These are phyloP conservation scores for Wickerhamomyces ciferrii DNA, from an alignment of 805 yeast species.

Conservation along the genomic window DNA sequence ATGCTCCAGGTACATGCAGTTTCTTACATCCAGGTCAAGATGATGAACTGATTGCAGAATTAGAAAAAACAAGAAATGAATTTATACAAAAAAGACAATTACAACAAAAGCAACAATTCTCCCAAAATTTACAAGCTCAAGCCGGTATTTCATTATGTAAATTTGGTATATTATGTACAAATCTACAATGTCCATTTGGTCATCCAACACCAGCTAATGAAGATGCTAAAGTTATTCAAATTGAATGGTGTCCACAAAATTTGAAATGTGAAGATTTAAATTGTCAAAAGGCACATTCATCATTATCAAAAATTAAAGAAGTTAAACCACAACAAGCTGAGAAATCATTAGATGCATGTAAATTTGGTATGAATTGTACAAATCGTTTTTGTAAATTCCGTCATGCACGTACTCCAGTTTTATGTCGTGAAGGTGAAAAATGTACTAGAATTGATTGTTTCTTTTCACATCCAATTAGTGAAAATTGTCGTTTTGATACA, in stretches of 20 bases:
- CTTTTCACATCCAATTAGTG: conserved; percentile 77
- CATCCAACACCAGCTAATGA: conserved; percentile 88
- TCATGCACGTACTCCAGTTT: conserved; percentile 68
- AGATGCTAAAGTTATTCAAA: conserved; percentile 59
- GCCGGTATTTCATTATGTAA: conserved; percentile 63
- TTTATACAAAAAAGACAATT: conserved; percentile 22
- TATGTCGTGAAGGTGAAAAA: conserved; percentile 78
- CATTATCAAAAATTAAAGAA: conserved; percentile 48
- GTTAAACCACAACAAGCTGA: conserved; percentile 34
- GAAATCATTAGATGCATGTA: conserved; percentile 73
- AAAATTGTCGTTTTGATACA: conserved; percentile 74
- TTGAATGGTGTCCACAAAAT: conserved; percentile 76
- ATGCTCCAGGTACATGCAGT: conserved; percentile 77
- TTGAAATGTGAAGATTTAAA: conserved; percentile 52
- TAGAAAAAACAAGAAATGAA: conserved; percentile 56
- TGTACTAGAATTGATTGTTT: conserved; percentile 80
- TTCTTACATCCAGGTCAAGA: conserved; percentile 85
- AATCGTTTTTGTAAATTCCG: conserved; percentile 76
- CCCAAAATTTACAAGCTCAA: conserved; percentile 24
- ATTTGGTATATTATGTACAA: conserved; percentile 70
- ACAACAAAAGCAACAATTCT: conserved; percentile 26
- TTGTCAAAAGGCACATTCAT: conserved; percentile 80
- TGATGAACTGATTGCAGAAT: conserved; percentile 61
- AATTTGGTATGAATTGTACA: conserved; percentile 71
- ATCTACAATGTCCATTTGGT: conserved; percentile 79